phyloP scores from a whole-genome alignment of 2,329 filamentous ascomycete species.

The Ophiocordyceps polyrhachis-furcata region DNA sequence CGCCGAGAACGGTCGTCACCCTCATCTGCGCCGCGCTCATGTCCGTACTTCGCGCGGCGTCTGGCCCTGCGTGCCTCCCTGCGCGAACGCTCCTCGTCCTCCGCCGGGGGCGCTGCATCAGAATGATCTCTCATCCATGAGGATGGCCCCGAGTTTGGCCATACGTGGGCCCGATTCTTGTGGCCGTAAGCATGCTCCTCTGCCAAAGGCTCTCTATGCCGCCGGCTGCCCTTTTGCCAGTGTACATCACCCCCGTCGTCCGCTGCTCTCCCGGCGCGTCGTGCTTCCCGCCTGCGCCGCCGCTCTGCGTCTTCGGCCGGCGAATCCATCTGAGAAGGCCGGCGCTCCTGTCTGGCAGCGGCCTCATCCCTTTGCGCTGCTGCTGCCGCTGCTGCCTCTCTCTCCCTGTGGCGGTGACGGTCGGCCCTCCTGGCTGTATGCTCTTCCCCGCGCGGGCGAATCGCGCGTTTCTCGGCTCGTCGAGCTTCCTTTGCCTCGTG shows the following conservation, averaged over 20 bases:
- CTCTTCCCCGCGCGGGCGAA: conserved; percentile 29
- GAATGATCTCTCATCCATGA: conserved; percentile 49
- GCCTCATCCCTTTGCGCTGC: conserved; percentile 26
- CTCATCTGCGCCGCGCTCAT: conserved; percentile 19
- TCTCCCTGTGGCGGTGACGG: conserved; percentile 30
- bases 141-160: conserved; percentile 45
- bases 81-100: conserved; percentile 30
- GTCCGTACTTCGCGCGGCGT: conserved; percentile 24
- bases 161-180: conserved; percentile 19
- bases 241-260: conserved; percentile 19
- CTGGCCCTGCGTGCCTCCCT: conserved; percentile 28
- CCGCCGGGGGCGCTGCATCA: conserved; percentile 40
- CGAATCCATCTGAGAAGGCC: conserved; percentile 24
- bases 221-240: conserved; percentile 19
- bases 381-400: conserved; percentile 22
- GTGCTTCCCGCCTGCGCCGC: conserved; percentile 32
- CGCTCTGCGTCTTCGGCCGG: conserved; percentile 33
- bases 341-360: conserved; percentile 28
- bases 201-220: conserved; percentile 20
- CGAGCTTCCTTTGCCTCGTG: conserved; percentile 41
- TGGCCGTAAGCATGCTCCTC: conserved; percentile 26
- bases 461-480: conserved; percentile 32
- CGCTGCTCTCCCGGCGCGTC: conserved; percentile 23
- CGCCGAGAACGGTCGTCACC: conserved; percentile 23
- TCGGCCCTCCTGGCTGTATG: conserved; percentile 29